Evolutionary conservation across 352 stramenopile genomes (phyloP), one percentile per base, ranked within the genome.

Genomic region (Globisporangium rhizosaccharum): DNA sequence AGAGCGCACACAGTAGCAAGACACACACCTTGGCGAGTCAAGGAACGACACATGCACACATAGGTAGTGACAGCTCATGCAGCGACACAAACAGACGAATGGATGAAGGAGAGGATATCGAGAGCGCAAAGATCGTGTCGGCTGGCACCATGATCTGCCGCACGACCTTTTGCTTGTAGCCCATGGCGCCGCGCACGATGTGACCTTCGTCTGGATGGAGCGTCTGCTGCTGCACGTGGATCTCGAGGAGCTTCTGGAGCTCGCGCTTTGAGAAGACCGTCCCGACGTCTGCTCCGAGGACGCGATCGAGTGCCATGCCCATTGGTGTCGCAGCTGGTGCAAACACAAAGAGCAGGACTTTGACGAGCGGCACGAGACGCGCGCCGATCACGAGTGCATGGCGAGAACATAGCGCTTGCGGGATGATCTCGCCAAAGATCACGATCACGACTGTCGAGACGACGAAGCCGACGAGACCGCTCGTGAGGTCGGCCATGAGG

Each of bases 241-340:
- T 97, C 62, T 99, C 87, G 26, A 99, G 82, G 26, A 99, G 79
- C 67, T 98, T 98, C 26, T 87, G 67, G 52, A 99, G 90, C 80
- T 99, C 82, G 37, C 73, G 66, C 33, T 88, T 90, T 42, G 78
- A 96, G 71, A 99, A 99, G 26, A 98, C 90, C 4, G 91, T 98
- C 30, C 96, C 97, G 17, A 99, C 75, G 61, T 99, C 96, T 39
- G 95, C 73, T 30, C 96, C 96, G 18, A 99, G 76, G 2, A 76
- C 64, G 28, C 73, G 83, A 71, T 99, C 96, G n/a, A 99, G 74
- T 25, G 87, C 57, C 36, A 87, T 80, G 7, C 88, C 82, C 42
- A 99, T 67, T 0, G 96, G 97, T 51, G 96, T 95, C 11, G 93
- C 75, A 36, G 98, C 64, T 20, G 88, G 72, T 56, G 91, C 98